Evolutionary conservation across 179 eudicot genomes (phyloP).

Genomic region (Drosera spatulata): DNA sequence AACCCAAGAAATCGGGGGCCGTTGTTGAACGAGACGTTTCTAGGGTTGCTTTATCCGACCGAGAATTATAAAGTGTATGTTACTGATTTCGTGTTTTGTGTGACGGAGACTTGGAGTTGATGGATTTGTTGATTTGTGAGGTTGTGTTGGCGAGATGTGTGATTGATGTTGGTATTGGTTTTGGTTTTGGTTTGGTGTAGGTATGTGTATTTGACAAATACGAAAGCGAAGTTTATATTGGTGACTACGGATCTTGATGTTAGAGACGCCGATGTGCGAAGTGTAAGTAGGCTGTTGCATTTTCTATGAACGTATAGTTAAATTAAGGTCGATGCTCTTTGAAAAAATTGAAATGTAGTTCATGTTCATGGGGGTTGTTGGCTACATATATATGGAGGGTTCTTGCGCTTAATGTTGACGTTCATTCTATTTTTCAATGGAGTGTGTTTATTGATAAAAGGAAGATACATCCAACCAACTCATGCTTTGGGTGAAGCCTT

Average conservation of each 20-base stretch:
- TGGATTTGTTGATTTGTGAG: background rate
- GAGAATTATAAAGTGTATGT: conserved; percentile 97
- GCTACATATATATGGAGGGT: too few species aligned
- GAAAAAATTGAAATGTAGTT: too few species aligned
- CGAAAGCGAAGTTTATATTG: conserved; percentile 88
- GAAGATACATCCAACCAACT: too few species aligned
- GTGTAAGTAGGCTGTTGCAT: conserved; percentile 41
- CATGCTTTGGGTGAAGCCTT: too few species aligned
- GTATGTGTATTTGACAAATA: conserved; percentile 92
- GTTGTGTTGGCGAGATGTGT: background rate
- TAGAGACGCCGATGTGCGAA: conserved; percentile 90
- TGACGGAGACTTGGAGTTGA: background rate
- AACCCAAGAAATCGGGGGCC: conserved; percentile 95
- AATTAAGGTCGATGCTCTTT: too few species aligned
- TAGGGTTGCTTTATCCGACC: conserved; percentile 87
- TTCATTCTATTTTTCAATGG: too few species aligned
- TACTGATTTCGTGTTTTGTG: background rate
- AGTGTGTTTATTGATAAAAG: too few species aligned
- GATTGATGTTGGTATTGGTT: background rate
- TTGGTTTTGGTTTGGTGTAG: conserved; percentile 24
- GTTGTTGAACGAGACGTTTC: conserved; percentile 89
- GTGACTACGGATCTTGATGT: conserved; percentile 92
- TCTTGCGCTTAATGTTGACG: too few species aligned
- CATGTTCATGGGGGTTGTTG: too few species aligned
- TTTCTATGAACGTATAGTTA: too few species aligned